Conservation (phyloP, 1,139 yeast species). For the Chernovozyma aurita region DNA sequence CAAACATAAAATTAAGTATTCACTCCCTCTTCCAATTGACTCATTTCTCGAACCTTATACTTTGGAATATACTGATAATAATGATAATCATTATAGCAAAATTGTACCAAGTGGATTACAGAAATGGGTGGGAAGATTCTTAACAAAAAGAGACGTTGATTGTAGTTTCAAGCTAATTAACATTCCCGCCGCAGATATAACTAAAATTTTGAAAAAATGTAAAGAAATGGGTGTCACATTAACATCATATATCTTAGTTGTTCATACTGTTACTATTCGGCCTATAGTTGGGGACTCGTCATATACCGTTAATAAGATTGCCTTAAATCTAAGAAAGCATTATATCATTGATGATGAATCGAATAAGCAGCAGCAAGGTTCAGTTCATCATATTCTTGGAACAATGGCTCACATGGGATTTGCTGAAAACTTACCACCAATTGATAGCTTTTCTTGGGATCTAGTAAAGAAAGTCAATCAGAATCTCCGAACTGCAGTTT, state of each 20-base stretch:
- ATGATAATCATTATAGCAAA: conserved; percentile 22
- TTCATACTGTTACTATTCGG: conserved; percentile 24
- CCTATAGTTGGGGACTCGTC: conserved; percentile 22
- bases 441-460: conserved; percentile 33
- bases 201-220: conserved; percentile 23
- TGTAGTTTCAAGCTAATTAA: conserved; percentile 28
- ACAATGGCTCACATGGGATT: conserved; percentile 33
- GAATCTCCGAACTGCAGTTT: conserved; percentile 16
- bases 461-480: conserved; percentile 19
- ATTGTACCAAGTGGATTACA: conserved; percentile 18
- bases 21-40: conserved; percentile 36
- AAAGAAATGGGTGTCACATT: conserved; percentile 28
- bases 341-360: conserved; percentile 12
- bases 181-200: conserved; percentile 22
- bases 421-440: conserved; percentile 26
- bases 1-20: conserved; percentile 15
- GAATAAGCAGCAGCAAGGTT: conserved; percentile 3
- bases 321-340: conserved; percentile 33
- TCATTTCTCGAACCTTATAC: conserved; percentile 20
- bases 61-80: conserved; percentile 22
- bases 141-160: conserved; percentile 15
- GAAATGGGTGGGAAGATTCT: conserved; percentile 34
- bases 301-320: conserved; percentile 25
- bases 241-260: conserved; percentile 29
- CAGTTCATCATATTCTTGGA: conserved; percentile 28